These are phyloP conservation scores for Fusarium clavum DNA, from an alignment of 2,329 filamentous ascomycete species.

Conservation along the genomic window DNA sequence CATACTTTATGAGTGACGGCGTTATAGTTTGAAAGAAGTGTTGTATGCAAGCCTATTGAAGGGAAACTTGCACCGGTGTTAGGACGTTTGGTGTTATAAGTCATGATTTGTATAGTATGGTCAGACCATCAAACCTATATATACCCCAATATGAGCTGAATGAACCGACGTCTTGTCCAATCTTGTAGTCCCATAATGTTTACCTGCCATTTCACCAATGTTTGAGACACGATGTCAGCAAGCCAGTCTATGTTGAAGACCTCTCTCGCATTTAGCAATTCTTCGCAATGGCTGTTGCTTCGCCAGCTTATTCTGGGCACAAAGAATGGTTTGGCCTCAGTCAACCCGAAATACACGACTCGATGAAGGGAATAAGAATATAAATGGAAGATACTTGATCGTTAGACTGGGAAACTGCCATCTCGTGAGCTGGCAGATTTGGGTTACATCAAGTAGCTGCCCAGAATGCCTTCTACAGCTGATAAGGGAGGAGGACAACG, in stretches of 20 bases:
- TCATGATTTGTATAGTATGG: not conserved
- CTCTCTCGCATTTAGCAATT: not conserved
- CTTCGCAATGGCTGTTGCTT: not conserved
- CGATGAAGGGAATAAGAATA: not conserved
- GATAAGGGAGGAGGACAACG: not conserved
- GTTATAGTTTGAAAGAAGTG: constrained; percentile 1
- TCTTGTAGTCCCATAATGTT: not conserved
- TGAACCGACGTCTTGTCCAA: not conserved
- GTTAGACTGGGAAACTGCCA: too few relatives aligned
- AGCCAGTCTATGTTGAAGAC: not conserved
- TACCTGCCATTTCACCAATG: not conserved
- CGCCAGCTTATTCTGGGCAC: not conserved
- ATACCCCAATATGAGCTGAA: not conserved
- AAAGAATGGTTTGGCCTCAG: not conserved
- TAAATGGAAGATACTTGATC: too few relatives aligned
- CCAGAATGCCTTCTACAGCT: too few relatives aligned
- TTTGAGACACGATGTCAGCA: not conserved
- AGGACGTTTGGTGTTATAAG: not conserved
- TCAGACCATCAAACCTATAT: not conserved
- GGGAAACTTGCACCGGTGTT: not conserved
- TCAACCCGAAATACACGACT: not conserved
- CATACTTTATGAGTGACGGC: constrained; percentile 4
- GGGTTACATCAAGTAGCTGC: too few relatives aligned
- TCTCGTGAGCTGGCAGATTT: too few relatives aligned
- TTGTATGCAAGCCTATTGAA: not conserved